Evolutionary conservation across 2,329 filamentous ascomycete species (phyloP), one percentile per base, ranked within the genome.

Genomic region (Colletotrichum echinochloae): DNA sequence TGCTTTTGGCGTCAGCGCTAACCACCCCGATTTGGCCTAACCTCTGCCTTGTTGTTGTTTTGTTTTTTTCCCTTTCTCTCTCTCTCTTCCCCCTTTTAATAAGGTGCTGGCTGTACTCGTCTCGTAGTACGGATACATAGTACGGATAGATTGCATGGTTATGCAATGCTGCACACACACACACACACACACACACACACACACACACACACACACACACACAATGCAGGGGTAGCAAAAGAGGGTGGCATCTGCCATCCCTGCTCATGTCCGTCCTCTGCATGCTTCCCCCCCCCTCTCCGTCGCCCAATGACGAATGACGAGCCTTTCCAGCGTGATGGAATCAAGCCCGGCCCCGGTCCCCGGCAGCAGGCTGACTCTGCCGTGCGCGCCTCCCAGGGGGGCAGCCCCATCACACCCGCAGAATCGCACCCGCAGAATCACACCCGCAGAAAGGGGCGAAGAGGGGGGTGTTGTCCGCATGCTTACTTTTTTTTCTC

Each of bases 341-440:
- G 69, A 33, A 65, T 28, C 60, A 59, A 60, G 65, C 60, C 33
- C 46, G 14, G 39, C 60, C 68, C 55, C 55, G n/a, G 59, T n/a
- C 33, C 30, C 59, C 65, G 37, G 55, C 65, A 60, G 65, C 65
- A 71, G 44, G 55, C 57, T 60, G 57, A 44, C 51, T 56, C 64
- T 71, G 64, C 67, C 64, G 67, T 52, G 39, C 62, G 39, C 62
- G 48, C 55, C 35, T 49, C 56, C 28, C 23, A 26, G 39, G 56
- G 49, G 49, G 30, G 28, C n/a, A n/a, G n/a, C n/a, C n/a, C 56
- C 63, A 37, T 66, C 62, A 30, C 66, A 66, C 55, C 44, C 41
- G 51, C 33, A 33, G n/a, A 62, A 67, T 66, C 62, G 26, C 66
- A 66, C 55, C 44, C 41, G 51, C 33, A 33, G n/a, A 62, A 37